Conservation (phyloP, 202 grass and related monocot species). For the Elaeis oleifera region DNA sequence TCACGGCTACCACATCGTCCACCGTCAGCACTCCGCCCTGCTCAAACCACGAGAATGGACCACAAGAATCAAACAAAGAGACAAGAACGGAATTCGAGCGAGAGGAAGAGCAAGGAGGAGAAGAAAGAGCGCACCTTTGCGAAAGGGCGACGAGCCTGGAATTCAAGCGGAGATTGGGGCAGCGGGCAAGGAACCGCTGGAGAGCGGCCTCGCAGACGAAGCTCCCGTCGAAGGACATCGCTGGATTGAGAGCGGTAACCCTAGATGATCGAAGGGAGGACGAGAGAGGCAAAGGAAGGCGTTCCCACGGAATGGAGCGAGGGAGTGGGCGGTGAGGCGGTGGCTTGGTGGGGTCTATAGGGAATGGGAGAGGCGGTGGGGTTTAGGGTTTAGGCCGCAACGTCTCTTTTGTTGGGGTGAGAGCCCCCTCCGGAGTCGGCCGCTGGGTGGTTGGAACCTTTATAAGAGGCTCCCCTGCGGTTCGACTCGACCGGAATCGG, state of each 20-base stretch:
- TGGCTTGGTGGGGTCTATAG: too few relatives aligned
- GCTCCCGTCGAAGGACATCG: conserved; percentile 73
- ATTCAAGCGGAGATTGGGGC: conserved; percentile 36
- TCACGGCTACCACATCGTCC: conserved; percentile 51
- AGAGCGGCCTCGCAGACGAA: conserved; percentile 50
- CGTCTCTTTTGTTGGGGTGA: background rate
- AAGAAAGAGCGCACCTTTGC: background rate
- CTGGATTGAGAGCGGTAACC: conserved; percentile 1
- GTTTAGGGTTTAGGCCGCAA: conserved; percentile 57
- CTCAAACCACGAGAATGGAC: background rate
- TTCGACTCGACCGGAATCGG: too few relatives aligned
- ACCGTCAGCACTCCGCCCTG: conserved; percentile 5
- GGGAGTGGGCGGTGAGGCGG: too few relatives aligned
- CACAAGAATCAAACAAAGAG: background rate
- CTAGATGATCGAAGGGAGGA: background rate
- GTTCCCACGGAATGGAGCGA: background rate
- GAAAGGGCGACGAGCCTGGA: conserved; percentile 1
- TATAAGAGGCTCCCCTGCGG: too few relatives aligned
- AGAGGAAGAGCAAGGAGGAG: background rate
- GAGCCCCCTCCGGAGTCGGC: background rate
- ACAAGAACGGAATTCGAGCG: too few relatives aligned
- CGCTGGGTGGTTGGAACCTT: too few relatives aligned
- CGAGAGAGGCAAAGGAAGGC: too few relatives aligned
- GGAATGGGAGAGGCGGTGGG: background rate
- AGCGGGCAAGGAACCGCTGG: conserved; percentile 52